Percentiles rank a stretch among this genome's conserved stretches.
Conservation (phyloP, 768 basidiomycete species). For the Chalciporus sphaerocephalus region DNA sequence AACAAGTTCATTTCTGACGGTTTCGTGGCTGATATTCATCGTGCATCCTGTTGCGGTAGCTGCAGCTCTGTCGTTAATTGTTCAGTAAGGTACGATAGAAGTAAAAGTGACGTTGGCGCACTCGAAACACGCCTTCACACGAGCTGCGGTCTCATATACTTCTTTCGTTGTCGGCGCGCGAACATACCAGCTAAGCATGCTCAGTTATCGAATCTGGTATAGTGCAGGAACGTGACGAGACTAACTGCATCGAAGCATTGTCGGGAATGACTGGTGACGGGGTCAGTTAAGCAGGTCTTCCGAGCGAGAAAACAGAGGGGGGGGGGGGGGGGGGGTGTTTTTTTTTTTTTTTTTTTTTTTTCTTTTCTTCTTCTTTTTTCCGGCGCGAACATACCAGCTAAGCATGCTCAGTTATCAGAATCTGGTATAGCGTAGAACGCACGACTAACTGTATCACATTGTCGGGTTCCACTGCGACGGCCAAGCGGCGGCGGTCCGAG, state of each 20-base stretch:
- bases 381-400: conserved; percentile 76
- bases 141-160: conserved; percentile 48
- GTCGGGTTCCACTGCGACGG: no score
- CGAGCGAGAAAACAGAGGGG: no score
- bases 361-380: conserved; percentile 56
- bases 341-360: no score
- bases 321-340: no score
- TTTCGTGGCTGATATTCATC: conserved; percentile 38
- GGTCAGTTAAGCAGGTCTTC: not conserved
- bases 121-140: conserved; percentile 73
- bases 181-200: conserved; percentile 56
- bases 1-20: conserved; percentile 49
- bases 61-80: conserved; percentile 45
- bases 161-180: conserved; percentile 68
- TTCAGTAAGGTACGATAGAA: not conserved
- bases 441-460: conserved; percentile 59
- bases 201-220: not conserved
- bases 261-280: conserved; percentile 68
- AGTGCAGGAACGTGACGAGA: not conserved
- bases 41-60: conserved; percentile 63
- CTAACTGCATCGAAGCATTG: conserved; percentile 66
- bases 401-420: not conserved
- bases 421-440: not conserved
- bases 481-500: no score
- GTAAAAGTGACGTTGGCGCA: conserved; percentile 28